These are phyloP conservation scores for Microdochium trichocladiopsis DNA, from an alignment of 2,329 filamentous ascomycete species.

Conservation along the genomic window DNA sequence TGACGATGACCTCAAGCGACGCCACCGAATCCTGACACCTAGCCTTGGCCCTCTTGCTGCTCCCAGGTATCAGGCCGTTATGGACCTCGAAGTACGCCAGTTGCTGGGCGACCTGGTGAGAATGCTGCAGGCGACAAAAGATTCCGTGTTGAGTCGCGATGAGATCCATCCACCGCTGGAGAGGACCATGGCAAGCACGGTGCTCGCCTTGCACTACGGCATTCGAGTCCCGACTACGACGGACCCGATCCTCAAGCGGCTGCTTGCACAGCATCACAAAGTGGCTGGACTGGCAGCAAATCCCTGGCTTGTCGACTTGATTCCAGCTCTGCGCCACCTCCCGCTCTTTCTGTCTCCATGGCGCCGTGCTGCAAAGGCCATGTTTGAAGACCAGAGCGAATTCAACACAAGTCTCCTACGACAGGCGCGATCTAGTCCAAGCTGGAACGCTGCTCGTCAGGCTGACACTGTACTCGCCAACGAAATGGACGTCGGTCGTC, in stretches of 20 bases:
- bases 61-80: background rate
- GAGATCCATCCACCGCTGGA: background rate
- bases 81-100: slow-evolving; percentile 1
- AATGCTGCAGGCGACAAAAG: background rate
- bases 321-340: background rate
- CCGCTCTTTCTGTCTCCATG: slow-evolving; percentile 1
- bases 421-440: slow-evolving; percentile 5
- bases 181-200: background rate
- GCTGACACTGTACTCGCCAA: slow-evolving; percentile 3
- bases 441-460: slow-evolving; percentile 13
- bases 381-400: slow-evolving; percentile 7
- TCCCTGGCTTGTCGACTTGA: background rate
- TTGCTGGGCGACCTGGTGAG: background rate
- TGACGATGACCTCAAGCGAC: background rate
- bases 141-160: background rate
- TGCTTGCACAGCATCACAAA: background rate
- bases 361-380: slow-evolving; percentile 11
- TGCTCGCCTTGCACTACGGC: slow-evolving; percentile 1
- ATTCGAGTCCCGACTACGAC: background rate
- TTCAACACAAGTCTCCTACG: slow-evolving; percentile 12
- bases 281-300: background rate
- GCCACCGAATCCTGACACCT: slow-evolving; percentile 1
- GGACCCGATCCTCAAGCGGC: background rate
- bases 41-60: slow-evolving; percentile 1
- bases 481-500: background rate